Percentiles rank a stretch among this genome's conserved stretches.
These are phyloP conservation scores for Neopestalotiopsis rosae DNA, from an alignment of 2,329 filamentous ascomycete species.

Conservation along the genomic window DNA sequence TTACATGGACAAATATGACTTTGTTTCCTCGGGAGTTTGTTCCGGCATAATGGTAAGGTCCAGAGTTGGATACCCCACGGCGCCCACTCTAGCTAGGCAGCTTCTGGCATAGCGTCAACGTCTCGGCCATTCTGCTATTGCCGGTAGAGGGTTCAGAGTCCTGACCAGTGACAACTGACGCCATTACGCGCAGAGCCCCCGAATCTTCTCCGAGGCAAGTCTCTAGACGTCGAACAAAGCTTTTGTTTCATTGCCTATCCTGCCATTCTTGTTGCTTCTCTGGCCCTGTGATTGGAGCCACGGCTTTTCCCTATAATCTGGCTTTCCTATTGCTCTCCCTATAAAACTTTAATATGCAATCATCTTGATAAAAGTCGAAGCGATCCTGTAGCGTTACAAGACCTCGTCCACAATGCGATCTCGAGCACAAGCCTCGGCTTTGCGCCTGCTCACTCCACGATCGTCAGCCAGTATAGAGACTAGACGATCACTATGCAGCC, in stretches of 20 bases:
- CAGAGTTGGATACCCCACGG: neutral
- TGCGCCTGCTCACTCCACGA: conserved; percentile 16
- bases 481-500: conserved; percentile 16
- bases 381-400: neutral
- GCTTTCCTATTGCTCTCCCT: neutral
- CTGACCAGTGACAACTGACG: conserved; percentile 6
- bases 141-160: neutral
- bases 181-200: conserved; percentile 5
- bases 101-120: neutral
- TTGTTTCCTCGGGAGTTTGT: neutral
- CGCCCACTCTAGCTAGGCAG: neutral
- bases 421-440: conserved; percentile 10
- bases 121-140: conserved; percentile 15
- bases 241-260: neutral
- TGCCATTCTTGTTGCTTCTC: neutral
- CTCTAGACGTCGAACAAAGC: neutral
- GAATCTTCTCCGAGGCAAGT: conserved; percentile 4
- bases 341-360: neutral
- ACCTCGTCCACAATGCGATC: conserved; percentile 2
- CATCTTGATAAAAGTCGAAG: conserved; percentile 1
- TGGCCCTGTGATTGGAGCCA: neutral
- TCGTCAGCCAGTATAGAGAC: conserved; percentile 6
- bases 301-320: too few species aligned
- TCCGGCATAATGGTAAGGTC: neutral
- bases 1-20: neutral